Evolutionary conservation across 2,329 filamentous ascomycete genomes (phyloP), one percentile per base, ranked within the genome.

Genomic region (Amauroascus niger): DNA sequence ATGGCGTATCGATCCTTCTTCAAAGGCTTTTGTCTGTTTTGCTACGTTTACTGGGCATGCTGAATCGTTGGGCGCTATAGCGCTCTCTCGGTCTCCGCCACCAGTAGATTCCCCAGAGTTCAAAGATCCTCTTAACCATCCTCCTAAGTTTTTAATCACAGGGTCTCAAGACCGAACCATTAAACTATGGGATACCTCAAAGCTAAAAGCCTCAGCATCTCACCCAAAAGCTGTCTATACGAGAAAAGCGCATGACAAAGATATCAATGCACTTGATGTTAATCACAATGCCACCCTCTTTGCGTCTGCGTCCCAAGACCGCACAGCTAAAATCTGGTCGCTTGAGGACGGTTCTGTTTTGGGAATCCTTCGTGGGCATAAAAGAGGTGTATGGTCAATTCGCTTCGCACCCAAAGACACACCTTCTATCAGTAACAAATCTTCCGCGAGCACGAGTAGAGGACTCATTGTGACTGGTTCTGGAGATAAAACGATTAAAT

Each of bases 281-380:
- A 87, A 89, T 59, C 79, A 82, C 20, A 77, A 79, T 1, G 81
- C 81, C 3, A 80, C 83, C n/a, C 72, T 96, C 0, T 97, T 98
- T 65, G 94, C 91, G 2, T 96, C 93, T 1, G 91, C 93, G 28
- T 97, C 91, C 4, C 93, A 98, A 71, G 93, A 98, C 68, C 87
- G 89, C 60, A 94, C 88, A 0, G 89, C 97, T 60, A 98, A 97
- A 73, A 93, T 98, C 55, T 98, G 91, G 86, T 93, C 90, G 6
- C 78, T 85, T 6, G 84, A 90, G 60, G 87, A 93, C 66, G 90
- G 94, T 18, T 89, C 96, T 63, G 86, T 90, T 0, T 82, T 93
- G 58, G 94, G 93, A 59, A 88, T 98, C 30, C 79, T 98, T 16
- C 82, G 88, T 52, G 94, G 94, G 1, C 94, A 98, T 69, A 87